Base-by-base conservation (phyloP, 2,329 filamentous ascomycete species). In the Hyphodiscus sp. region DNA sequence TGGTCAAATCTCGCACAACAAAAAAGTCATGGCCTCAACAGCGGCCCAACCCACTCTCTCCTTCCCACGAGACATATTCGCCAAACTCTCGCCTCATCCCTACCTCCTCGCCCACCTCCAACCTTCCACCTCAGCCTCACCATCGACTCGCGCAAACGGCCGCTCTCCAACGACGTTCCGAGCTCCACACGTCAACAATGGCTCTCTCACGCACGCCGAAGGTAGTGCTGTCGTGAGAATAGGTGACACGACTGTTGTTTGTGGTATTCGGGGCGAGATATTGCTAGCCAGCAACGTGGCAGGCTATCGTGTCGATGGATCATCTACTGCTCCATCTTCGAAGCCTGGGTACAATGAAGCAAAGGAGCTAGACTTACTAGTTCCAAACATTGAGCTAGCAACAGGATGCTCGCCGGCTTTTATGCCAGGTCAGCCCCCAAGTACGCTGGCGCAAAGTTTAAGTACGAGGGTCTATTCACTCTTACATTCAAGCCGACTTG, bases 221-320 rank as follows among this genome's bases (percentile, higher is more conserved):
- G 94, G 94, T 49, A 95, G 89, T 64, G 87, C 92, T 0, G 86
- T 97, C 0, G 87, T 97, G 48, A 83, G 94, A 38, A 76, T 88
- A 49, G 94, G 94, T 46, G 89, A 95, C 69, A 97, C 92, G 1
- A 91, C 90, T 1, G 89, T 91, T n/a, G 91, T 99, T 41, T 96
- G 91, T 68, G 94, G 92, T 53, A 83, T 99, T 19, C 83, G 92
- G 45, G 91, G 80, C 50, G 94, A 99, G 72, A 85, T 95, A 7
- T 76, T 99, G 23, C 77, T 85, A 47, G 85, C 87, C 2, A 78
- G 80, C 48, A 83, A 89, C 67, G 89, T 95, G 55, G 85, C 85
- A 47, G 83, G 82, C 63, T 86, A 78, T 71, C 74, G 85, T 58
- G 63, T 65, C 57, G 65, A 68, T 6, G 72, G 61, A 63, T 69